These are phyloP conservation scores for Colletotrichum somersetense DNA, from an alignment of 2,329 filamentous ascomycete species.

Conservation along the genomic window DNA sequence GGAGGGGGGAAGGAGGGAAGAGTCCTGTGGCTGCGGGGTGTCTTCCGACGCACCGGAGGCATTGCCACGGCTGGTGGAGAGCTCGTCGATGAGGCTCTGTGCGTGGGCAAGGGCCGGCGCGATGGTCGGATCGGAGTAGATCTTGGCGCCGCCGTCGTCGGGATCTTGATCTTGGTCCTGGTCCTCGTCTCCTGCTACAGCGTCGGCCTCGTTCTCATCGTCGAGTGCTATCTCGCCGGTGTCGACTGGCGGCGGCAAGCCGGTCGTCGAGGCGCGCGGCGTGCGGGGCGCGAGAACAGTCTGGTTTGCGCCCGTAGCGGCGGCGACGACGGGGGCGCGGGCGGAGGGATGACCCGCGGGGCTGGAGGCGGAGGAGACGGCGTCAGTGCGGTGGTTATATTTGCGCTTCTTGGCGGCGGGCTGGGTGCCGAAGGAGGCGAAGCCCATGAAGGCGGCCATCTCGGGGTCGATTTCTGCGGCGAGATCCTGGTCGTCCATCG, in stretches of 20 bases:
- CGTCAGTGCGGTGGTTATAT: constrained; percentile 69
- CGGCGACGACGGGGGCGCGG: constrained; percentile 46
- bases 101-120: constrained; percentile 40
- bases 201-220: constrained; percentile 52
- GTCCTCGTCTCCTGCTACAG: constrained; percentile 37
- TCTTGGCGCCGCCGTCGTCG: constrained; percentile 26
- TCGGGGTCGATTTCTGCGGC: constrained; percentile 46
- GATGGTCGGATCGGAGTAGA: constrained; percentile 24
- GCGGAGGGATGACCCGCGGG: constrained; percentile 1
- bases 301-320: constrained; percentile 51
- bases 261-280: constrained; percentile 34
- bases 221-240: constrained; percentile 61
- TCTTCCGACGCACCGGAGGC: not conserved
- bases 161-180: constrained; percentile 20
- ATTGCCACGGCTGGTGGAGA: constrained; percentile 12
- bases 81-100: constrained; percentile 38
- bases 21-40: constrained; percentile 15
- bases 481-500: constrained; percentile 44
- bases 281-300: constrained; percentile 52
- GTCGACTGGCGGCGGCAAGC: constrained; percentile 47
- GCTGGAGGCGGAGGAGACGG: constrained; percentile 53
- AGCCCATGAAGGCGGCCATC: constrained; percentile 79
- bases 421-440: constrained; percentile 75
- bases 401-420: constrained; percentile 73
- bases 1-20: constrained; percentile 4